Evolutionary conservation across 495 filamentous ascomycete species (phyloP), one percentile per base, ranked within the genome.

Genomic region (Pyronema omphalodes): DNA sequence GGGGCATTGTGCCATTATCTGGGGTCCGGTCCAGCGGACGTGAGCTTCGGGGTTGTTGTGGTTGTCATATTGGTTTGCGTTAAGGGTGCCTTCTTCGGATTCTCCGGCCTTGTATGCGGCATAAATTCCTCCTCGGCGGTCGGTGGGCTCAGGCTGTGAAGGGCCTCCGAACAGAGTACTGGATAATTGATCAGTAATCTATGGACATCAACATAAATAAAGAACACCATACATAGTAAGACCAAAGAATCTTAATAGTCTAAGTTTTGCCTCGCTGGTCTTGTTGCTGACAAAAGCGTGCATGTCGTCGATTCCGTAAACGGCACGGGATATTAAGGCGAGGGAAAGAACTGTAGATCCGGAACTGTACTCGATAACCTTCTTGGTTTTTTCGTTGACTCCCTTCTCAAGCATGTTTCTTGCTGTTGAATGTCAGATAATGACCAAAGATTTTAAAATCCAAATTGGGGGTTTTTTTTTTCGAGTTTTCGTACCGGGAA

Each of bases 311-410:
- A 76, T 67, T 0, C 68, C 73, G 51, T 76, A 72, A 61, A 75
- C 67, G 19, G 74, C 73, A 35, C 77, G 67, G 0, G 75, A 70
- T 17, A 76, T 63, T 59, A 81, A 72, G 6, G 74, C 71, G 69
- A 81, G 71, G 0, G 77, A 79, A 43, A 79, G 70, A 9, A 79
- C 74, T 0, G 77, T 81, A 7, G 77, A 80, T 3, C 78, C 77
- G 1, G 77, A 80, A 62, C 77, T 80, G 55, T 74, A 74, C 54
- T 81, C 78, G 49, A 80, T 70, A 39, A 81, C 73, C 0, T 69
- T 73, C 35, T 73, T 68, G 9, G 70, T 73, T 45, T 71, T 65
- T 3, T 72, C 67, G 3, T 60, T 66, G 11, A 73, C 72, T 11
- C 60, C 68, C 15, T 68, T 67, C 40, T 73, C 59, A 49, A 79